Base-by-base conservation (phyloP, 2,329 filamentous ascomycete species). In the Pseudogymnoascus pannorum region DNA sequence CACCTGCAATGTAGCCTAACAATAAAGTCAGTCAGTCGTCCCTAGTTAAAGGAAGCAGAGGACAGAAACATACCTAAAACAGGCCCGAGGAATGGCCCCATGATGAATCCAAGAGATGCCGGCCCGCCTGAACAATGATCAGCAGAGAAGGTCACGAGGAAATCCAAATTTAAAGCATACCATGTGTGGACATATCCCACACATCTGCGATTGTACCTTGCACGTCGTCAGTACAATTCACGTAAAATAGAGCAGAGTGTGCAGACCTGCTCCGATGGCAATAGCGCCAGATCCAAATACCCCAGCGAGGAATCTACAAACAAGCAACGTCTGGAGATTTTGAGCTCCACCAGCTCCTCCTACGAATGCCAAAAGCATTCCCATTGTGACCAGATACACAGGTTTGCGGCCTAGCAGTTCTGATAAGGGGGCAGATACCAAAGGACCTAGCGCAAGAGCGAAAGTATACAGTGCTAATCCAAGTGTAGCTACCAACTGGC, bases 221-320 rank as follows among this genome's bases (percentile, higher is more conserved):
- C 7, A 12, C 36, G 66, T 54, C 63, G n/a, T 63, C 31, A 63
- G 51, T 29, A 7, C 3, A n/a, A 35, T 35, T 14, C 11, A 35
- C 12, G 31, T 35, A 35, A 35, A 42, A 48, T 33, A 20, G 29
- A 57, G 16, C n/a, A 5, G 61, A 36, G 12, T 18, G 16, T 26
- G 48, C 1, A 9, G 64, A 66, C 68, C 67, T 61, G 68, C 68
- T 38, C 68, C 67, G 18, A 69, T 64, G 12, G 69, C 67, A 2
- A 70, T 38, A 22, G 66, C 62, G 4, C 64, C 67, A 1, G 82
- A 83, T 11, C 84, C 84, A 68, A 85, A 85, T 8, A 81, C 72
- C 48, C 84, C 84, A 5, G 82, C 81, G 59, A 89, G 82, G 74
- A 89, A 88, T 35, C 87, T 82, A 57, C 87, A 77, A n/a, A 87